These are phyloP conservation scores for Thielaviopsis punctulata DNA, from an alignment of 2,329 filamentous ascomycete genomes.

Conservation along the genomic window DNA sequence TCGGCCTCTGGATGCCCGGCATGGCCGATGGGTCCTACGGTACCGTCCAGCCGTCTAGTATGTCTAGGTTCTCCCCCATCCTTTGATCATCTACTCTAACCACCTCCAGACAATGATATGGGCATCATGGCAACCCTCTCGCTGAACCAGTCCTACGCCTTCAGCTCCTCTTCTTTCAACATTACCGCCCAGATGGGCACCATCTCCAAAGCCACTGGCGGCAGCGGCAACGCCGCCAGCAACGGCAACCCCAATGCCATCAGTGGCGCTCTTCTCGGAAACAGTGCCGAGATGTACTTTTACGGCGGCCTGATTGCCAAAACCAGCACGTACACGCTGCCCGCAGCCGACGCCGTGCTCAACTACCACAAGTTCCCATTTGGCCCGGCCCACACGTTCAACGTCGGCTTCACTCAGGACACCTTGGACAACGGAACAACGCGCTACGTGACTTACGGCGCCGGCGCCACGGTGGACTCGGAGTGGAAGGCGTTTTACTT, in stretches of 20 bases:
- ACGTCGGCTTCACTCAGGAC: slow-evolving; percentile 26
- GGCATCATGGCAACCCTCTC: slow-evolving; percentile 41
- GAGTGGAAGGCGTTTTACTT: slow-evolving; percentile 60
- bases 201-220: slow-evolving; percentile 29
- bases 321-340: slow-evolving; percentile 21
- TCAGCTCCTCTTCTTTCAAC: slow-evolving; percentile 23
- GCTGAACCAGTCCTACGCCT: slow-evolving; percentile 29
- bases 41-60: slow-evolving; percentile 24
- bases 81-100: not conserved
- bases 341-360: slow-evolving; percentile 26
- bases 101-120: slow-evolving; percentile 28
- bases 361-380: slow-evolving; percentile 37
- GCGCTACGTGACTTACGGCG: slow-evolving; percentile 47
- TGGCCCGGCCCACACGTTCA: slow-evolving; percentile 26
- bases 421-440: slow-evolving; percentile 31
- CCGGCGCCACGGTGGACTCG: slow-evolving; percentile 44
- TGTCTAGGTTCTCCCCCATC: slow-evolving; percentile 13
- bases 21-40: slow-evolving; percentile 26
- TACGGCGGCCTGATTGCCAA: slow-evolving; percentile 39
- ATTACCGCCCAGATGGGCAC: slow-evolving; percentile 31
- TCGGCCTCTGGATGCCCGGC: slow-evolving; percentile 34
- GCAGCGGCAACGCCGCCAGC: slow-evolving; percentile 31
- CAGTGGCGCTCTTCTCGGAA: slow-evolving; percentile 49
- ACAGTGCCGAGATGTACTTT: slow-evolving; percentile 43
- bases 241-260: slow-evolving; percentile 37